Evolutionary conservation across 2,329 filamentous ascomycete genomes (phyloP), one percentile per base, ranked within the genome.

Genomic region (Trichoderma oligosporum): DNA sequence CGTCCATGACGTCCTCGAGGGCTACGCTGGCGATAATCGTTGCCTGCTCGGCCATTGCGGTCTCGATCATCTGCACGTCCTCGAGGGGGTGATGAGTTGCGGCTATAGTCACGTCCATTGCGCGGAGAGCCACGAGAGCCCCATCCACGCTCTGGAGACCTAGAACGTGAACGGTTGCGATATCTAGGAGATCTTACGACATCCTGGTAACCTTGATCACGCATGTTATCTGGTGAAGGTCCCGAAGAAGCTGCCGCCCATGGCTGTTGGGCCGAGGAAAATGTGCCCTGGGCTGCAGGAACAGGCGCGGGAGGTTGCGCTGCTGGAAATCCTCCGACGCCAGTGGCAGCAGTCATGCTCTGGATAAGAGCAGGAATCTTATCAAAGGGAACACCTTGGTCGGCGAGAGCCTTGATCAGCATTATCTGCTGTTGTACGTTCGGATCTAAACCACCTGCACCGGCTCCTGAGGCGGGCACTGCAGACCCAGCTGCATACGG

Each of bases 21-120:
- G 67, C 89, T 96, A 68, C 94, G 89, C 70, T 97, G 91, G 62
- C 93, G 89, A 74, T 96, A 97, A 36, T 91, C 85, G 55, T 80
- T 75, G 59, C 78, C 80, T 60, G 84, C 79, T 38, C 81, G 79
- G 53, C 79, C 73, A 62, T 67, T 63, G 47, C 78, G 78, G 47
- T 82, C 63, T 53, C 78, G 78, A 48, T 82, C 78, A 64, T 60
- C 58, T 20, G 42, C 41, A 20, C 76, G 72, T 39, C 80, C 80
- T 61, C 84, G 82, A 58, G 78, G 78, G 51, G 84, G 83, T 16
- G 84, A 82, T 16, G 85, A 86, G 67, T 86, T 84, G 60, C 82
- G 86, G 60, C 88, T 86, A 73, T 89, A 90, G 66, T 82, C 77
- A 69, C 76, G 75, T 65, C 81, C 79, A 63, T 79, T 79, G 62